A percentile compares a stretch with the other conserved stretches of the same genome.
Conservation (phyloP, 331 rosid species). For the Malus hybrid region DNA sequence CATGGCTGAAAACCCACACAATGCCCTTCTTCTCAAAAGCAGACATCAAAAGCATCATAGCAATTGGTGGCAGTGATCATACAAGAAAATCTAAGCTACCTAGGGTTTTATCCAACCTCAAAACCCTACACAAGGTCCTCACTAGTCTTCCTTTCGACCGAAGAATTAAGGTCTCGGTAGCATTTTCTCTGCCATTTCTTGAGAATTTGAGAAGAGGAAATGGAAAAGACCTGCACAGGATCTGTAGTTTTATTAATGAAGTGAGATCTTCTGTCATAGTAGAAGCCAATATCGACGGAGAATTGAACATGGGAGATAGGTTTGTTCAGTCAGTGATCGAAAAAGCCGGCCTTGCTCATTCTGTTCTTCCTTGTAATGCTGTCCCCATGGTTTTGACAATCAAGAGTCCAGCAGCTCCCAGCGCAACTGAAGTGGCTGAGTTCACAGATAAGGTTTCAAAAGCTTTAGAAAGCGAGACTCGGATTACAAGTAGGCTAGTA, state of each 20-base stretch:
- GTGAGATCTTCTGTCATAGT: slow-evolving; percentile 35
- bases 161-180: slow-evolving; percentile 38
- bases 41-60: slow-evolving; percentile 35
- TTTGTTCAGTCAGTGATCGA: slow-evolving; percentile 32
- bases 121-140: slow-evolving; percentile 34
- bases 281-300: slow-evolving; percentile 39
- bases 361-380: slow-evolving; percentile 37
- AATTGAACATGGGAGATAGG: slow-evolving; percentile 27
- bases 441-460: slow-evolving; percentile 31
- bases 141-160: slow-evolving; percentile 14
- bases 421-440: slow-evolving; percentile 33
- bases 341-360: slow-evolving; percentile 30
- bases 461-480: slow-evolving; percentile 31
- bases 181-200: slow-evolving; percentile 46
- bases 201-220: slow-evolving; percentile 26
- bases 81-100: slow-evolving; percentile 25
- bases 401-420: slow-evolving; percentile 28
- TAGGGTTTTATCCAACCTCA: slow-evolving; percentile 24
- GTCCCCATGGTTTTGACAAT: slow-evolving; percentile 41
- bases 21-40: slow-evolving; percentile 25
- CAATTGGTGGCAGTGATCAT: slow-evolving; percentile 23
- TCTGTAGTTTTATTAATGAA: slow-evolving; percentile 34
- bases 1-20: slow-evolving; percentile 34
- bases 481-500: slow-evolving; percentile 25
- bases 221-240: slow-evolving; percentile 20